Base-by-base conservation (phyloP, 139 green algal species). In the Edaphochlamys debaryana region DNA sequence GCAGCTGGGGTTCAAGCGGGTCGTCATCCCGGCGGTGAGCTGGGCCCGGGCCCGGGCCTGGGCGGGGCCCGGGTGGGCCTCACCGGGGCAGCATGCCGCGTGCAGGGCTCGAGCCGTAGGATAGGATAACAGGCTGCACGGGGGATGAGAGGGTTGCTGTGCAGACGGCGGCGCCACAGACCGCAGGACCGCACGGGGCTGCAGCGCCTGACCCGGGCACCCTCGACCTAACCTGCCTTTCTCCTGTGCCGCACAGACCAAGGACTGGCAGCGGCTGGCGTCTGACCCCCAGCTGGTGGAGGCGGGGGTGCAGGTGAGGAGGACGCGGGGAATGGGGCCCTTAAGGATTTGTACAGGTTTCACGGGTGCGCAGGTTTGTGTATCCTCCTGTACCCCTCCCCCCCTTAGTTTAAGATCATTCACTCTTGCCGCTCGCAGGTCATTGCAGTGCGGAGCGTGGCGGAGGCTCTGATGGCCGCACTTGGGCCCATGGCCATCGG, bases 21-120 rank as follows among this genome's bases (percentile, higher is more conserved):
- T 75, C 8, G n/a, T 90, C 40, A 68, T 90, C 13, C 86, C 86
- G 27, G 79, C 68, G 73, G 86, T 89, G 74, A 23, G 79, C n/a
- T 13, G 29, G 27, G 38, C 22, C 48, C 34, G 71, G 71, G 8
- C 50, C 20, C 48, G 48, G 48, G 48, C 11, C 1, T n/a, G 11
- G 34, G 19, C 29, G 71, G 71, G 20, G 27, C 32, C 15, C 54
- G 70, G 23, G 5, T 29, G 32, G 30, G 67, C n/a, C n/a, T n/a
- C n/a, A n/a, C n/a, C 45, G 62, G 52, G 15, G 34, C 37, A 17
- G 4, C 19, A 19, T 2, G 41, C 40, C 17, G 19, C 11, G 58
- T 58, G 50, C 27, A 3, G n/a, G 19, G 70, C 52, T 25, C 20
- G 60, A n/a, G 42, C 3, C 37, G 60, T 13, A 23, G 40, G 34